These are phyloP conservation scores for Tricholoma hemisulphureum DNA, from an alignment of 768 basidiomycete genomes.

Conservation along the genomic window DNA sequence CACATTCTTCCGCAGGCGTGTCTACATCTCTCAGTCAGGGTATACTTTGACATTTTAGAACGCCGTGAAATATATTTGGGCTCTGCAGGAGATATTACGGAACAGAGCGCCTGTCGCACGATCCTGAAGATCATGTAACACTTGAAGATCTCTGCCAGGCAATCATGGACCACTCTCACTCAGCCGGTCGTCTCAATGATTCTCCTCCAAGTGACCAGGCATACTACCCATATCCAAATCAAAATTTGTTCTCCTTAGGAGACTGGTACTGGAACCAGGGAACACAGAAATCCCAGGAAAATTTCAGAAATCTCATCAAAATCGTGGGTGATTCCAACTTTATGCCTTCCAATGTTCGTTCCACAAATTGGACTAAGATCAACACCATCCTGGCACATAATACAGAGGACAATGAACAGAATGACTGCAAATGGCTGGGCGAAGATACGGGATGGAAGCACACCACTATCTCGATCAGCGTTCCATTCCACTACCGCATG, in stretches of 20 bases:
- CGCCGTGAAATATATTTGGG: neutral
- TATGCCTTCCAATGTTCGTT: neutral
- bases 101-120: neutral
- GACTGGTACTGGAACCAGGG: neutral
- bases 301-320: neutral
- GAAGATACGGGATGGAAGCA: slow-evolving; percentile 9
- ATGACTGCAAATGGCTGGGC: neutral
- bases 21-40: neutral
- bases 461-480: slow-evolving; percentile 1
- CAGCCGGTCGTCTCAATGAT: neutral
- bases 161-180: neutral
- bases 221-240: neutral
- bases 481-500: slow-evolving; percentile 7
- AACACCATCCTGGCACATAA: neutral
- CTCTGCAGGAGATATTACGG: neutral
- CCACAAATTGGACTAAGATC: neutral
- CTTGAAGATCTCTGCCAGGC: neutral
- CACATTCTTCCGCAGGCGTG: neutral
- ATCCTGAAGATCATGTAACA: neutral
- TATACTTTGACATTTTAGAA: neutral
- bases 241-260: neutral
- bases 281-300: neutral
- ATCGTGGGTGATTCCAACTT: neutral
- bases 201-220: neutral
- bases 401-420: neutral